These are phyloP conservation scores for Quercus lobata DNA, from an alignment of 331 rosid genomes.

Conservation along the genomic window DNA sequence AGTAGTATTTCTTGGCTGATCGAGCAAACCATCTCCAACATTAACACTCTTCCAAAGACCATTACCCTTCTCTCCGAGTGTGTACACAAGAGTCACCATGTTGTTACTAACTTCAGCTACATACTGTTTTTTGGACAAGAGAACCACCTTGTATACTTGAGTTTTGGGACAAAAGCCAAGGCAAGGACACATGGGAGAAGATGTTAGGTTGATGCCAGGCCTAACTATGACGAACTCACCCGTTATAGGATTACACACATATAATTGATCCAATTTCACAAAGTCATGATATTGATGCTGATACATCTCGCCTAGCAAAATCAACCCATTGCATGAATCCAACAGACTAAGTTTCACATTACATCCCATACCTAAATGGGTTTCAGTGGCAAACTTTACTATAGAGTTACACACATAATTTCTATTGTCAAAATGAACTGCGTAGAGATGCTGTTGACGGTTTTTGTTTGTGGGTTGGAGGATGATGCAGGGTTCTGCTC, in stretches of 20 bases:
- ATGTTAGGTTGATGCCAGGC: background rate
- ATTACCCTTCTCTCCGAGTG: background rate
- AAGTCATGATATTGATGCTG: rapidly evolving
- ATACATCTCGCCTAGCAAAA: background rate
- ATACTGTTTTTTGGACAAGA: background rate
- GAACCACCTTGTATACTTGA: background rate
- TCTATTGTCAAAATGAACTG: background rate
- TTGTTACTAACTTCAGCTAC: background rate
- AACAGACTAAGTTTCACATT: background rate
- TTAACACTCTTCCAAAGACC: background rate
- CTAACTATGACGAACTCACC: background rate
- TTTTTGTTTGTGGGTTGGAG: background rate
- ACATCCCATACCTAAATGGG: background rate
- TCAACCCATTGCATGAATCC: background rate
- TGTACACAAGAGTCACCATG: background rate
- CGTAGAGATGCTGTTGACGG: background rate
- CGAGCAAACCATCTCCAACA: background rate
- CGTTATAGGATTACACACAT: background rate
- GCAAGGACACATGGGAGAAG: background rate
- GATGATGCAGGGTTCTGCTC: too few species aligned
- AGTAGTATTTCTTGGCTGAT: background rate
- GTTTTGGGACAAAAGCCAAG: background rate
- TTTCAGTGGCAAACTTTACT: background rate
- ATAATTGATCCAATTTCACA: background rate
- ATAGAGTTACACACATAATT: background rate